Percentiles rank a stretch among this genome's conserved stretches.
Evolutionary conservation across 1,284 basidiomycete genomes (phyloP).

Genomic region (Chalciporus sp.): DNA sequence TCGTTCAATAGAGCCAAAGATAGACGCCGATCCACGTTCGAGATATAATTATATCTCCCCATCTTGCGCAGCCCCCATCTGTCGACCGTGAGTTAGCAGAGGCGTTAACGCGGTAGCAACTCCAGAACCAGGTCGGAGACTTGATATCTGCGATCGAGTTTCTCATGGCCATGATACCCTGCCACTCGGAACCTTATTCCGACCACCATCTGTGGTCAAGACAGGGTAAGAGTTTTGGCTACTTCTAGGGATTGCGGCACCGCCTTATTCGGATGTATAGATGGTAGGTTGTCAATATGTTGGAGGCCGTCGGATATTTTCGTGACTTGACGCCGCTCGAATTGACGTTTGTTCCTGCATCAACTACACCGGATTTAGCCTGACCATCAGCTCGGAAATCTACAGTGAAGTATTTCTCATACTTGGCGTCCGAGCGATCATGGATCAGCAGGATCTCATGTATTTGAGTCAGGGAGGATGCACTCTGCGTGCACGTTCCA

Average conservation of each 20-base stretch:
- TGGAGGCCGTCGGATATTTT: not conserved
- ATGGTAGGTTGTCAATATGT: no score
- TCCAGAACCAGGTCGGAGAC: not conserved
- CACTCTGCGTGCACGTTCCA: slow-evolving; percentile 18
- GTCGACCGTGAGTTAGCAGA: not conserved
- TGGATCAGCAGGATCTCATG: slow-evolving; percentile 18
- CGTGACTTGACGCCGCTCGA: not conserved
- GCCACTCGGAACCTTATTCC: slow-evolving; percentile 13
- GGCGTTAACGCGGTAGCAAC: not conserved
- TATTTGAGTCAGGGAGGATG: slow-evolving; percentile 7
- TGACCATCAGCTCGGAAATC: no score
- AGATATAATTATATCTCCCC: not conserved
- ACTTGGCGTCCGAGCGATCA: not conserved
- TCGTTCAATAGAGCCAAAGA: slow-evolving; percentile 2
- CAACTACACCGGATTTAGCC: no score
- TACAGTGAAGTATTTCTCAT: not conserved
- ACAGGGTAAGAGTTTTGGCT: not conserved
- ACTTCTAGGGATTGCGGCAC: no score
- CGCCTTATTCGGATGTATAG: no score
- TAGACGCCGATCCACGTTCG: not conserved
- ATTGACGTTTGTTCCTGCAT: no score
- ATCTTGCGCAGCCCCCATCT: not conserved
- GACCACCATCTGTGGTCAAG: not conserved
- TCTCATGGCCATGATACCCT: not conserved
- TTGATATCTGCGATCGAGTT: not conserved